Evolutionary conservation across 257 asterid species (phyloP).

Genomic region (Fraxinus anomala): DNA sequence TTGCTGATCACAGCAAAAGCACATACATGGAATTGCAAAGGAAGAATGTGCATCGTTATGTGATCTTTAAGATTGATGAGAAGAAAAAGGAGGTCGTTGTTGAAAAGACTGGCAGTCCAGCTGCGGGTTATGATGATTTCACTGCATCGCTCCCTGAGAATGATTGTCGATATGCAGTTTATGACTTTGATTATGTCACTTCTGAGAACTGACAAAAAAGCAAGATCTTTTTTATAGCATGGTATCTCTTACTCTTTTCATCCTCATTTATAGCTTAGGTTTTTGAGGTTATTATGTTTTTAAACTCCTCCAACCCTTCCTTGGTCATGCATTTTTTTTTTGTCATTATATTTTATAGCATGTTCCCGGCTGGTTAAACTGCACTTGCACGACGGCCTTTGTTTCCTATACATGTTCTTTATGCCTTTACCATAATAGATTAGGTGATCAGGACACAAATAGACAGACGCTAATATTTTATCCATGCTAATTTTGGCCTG

Average conservation of each 20-base stretch:
- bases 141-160: slow-evolving; percentile 57
- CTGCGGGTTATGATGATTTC: slow-evolving; percentile 63
- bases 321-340: no score
- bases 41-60: slow-evolving; percentile 59
- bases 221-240: slow-evolving; percentile 67
- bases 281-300: neutral
- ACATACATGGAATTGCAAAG: slow-evolving; percentile 60
- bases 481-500: neutral
- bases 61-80: slow-evolving; percentile 65
- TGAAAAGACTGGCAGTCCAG: slow-evolving; percentile 66
- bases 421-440: neutral
- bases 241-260: slow-evolving; percentile 35
- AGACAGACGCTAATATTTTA: neutral
- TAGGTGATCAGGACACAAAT: neutral
- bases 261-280: neutral
- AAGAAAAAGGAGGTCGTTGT: slow-evolving; percentile 66
- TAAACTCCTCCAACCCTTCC: no score
- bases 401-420: neutral
- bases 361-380: neutral
- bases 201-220: slow-evolving; percentile 75
- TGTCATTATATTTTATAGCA: neutral
- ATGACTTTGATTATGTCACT: slow-evolving; percentile 64
- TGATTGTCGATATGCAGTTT: slow-evolving; percentile 72
- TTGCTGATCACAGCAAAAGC: slow-evolving; percentile 63
- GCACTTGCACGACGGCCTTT: neutral